phyloP scores from a whole-genome alignment of 148 eudicot species.

The Amaranthus palmeri region DNA sequence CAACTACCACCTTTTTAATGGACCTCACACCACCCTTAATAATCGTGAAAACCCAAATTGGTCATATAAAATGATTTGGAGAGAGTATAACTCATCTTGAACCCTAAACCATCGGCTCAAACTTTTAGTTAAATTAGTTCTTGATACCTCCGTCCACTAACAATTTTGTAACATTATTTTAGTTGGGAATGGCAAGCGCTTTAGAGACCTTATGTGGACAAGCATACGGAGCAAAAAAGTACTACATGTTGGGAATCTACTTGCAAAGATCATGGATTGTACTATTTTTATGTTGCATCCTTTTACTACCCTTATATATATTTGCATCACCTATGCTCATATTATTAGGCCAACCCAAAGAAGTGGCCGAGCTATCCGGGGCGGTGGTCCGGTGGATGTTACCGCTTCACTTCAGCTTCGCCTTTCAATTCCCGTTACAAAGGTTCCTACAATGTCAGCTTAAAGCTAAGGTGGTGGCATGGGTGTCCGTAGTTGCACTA shows the following conservation, averaged over 20 bases:
- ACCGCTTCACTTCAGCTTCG: constrained; percentile 39
- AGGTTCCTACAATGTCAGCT: constrained; percentile 47
- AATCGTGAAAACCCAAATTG: no score
- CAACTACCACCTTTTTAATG: no score
- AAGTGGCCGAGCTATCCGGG: constrained; percentile 35
- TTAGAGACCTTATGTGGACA: constrained; percentile 50
- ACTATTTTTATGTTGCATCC: constrained; percentile 27
- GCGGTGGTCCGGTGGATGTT: constrained; percentile 25
- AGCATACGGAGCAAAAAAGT: constrained; percentile 47
- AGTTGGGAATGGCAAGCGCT: constrained; percentile 57
- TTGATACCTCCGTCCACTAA: no score
- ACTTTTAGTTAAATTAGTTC: no score
- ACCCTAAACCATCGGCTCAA: no score
- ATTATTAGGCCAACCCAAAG: constrained; percentile 34
- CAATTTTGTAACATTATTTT: no score
- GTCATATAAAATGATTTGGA: no score
- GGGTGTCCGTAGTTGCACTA: constrained; percentile 29
- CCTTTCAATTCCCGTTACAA: constrained; percentile 42
- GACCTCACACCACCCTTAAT: no score
- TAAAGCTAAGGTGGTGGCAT: constrained; percentile 26
- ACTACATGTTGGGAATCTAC: constrained; percentile 48
- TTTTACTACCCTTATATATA: constrained; percentile 28
- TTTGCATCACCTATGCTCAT: constrained; percentile 33
- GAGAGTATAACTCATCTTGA: no score
- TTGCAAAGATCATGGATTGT: constrained; percentile 49